These are phyloP conservation scores for Nephelium lappaceum DNA, from an alignment of 345 rosid species.

Conservation along the genomic window DNA sequence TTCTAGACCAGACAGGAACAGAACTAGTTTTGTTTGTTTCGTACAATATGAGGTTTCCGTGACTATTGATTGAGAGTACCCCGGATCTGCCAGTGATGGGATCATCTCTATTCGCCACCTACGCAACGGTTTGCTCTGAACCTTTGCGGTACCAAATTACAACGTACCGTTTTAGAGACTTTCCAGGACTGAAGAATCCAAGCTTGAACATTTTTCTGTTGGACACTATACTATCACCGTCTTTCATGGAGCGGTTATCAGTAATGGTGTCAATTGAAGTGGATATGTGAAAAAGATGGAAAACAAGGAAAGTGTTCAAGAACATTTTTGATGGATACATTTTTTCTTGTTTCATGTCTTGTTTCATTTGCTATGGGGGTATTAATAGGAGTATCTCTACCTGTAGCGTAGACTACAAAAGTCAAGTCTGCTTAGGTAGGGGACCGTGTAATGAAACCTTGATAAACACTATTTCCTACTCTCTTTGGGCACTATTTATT, in stretches of 20 bases:
- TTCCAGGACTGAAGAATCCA: constrained; percentile 61
- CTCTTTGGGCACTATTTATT: no score
- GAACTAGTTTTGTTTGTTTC: constrained; percentile 27
- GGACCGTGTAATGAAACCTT: no score
- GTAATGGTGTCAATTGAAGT: constrained; percentile 25
- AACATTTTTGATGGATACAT: no score
- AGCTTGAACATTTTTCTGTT: constrained; percentile 42
- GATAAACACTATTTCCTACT: no score
- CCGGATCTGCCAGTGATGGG: constrained; percentile 54
- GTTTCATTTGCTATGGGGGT: no score
- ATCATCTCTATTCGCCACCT: constrained; percentile 78
- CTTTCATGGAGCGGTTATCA: constrained; percentile 36
- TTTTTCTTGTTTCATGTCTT: no score
- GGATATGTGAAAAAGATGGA: no score
- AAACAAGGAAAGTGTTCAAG: no score
- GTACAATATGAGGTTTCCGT: constrained; percentile 45
- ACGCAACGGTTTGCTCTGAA: constrained; percentile 50
- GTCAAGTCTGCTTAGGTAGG: no score
- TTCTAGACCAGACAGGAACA: constrained; percentile 57
- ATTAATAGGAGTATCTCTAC: no score
- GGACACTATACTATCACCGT: constrained; percentile 51
- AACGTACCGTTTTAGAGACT: constrained; percentile 53
- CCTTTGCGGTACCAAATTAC: constrained; percentile 75
- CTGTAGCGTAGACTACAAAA: no score
- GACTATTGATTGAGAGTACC: constrained; percentile 38